phyloP scores from a whole-genome alignment of 148 eudicot genomes.

The Cornus suecica region DNA sequence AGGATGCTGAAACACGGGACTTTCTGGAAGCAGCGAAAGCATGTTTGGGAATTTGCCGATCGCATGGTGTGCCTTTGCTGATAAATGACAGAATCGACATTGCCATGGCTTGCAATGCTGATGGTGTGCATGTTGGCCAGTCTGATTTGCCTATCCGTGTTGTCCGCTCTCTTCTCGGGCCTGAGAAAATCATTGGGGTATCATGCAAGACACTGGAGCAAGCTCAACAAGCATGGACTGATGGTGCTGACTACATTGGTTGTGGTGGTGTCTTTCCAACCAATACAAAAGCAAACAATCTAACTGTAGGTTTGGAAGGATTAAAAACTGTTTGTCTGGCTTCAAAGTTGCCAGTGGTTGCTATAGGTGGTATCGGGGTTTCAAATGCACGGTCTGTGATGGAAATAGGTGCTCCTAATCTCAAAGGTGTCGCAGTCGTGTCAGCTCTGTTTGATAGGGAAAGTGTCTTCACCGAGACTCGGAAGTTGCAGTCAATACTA shows the following conservation, averaged over 20 bases:
- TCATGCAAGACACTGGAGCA: constrained; percentile 86
- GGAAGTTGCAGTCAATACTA: constrained; percentile 46
- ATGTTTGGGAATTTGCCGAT: constrained; percentile 61
- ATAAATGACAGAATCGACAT: constrained; percentile 80
- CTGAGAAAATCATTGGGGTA: constrained; percentile 77
- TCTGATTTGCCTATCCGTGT: constrained; percentile 68
- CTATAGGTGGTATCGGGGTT: constrained; percentile 74
- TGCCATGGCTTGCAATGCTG: constrained; percentile 83
- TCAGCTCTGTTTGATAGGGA: constrained; percentile 76
- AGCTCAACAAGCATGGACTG: constrained; percentile 69
- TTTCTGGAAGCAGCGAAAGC: constrained; percentile 75
- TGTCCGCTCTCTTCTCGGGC: constrained; percentile 72
- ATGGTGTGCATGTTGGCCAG: constrained; percentile 88
- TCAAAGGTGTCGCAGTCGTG: constrained; percentile 87
- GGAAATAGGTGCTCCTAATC: constrained; percentile 49
- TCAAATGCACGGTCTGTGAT: constrained; percentile 64
- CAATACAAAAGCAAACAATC: constrained; percentile 72
- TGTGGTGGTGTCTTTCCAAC: constrained; percentile 90
- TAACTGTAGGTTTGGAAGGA: constrained; percentile 72
- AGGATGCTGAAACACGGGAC: constrained; percentile 61
- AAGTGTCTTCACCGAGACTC: constrained; percentile 51
- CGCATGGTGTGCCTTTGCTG: constrained; percentile 50
- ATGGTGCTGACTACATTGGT: constrained; percentile 92
- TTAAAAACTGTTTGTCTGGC: constrained; percentile 58
- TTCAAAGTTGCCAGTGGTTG: constrained; percentile 89